Evolutionary conservation across 2,329 filamentous ascomycete species (phyloP).

Genomic region (Hypoxylon sp.): DNA sequence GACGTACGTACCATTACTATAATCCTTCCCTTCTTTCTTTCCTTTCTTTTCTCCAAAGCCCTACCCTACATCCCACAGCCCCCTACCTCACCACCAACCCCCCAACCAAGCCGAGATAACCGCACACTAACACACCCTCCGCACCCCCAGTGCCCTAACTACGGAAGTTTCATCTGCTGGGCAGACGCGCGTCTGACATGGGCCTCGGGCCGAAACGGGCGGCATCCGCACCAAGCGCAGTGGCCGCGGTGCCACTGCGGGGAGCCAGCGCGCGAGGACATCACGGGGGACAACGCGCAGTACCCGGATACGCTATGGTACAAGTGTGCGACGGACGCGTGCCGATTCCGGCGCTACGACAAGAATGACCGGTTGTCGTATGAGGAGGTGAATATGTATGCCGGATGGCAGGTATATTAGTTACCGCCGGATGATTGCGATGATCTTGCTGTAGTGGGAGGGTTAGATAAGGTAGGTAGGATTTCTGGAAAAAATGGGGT

Average conservation of each 20-base stretch:
- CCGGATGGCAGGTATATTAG: slow-evolving; percentile 17
- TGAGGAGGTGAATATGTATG: slow-evolving; percentile 28
- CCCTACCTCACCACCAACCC: too few species aligned
- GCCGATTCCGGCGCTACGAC: slow-evolving; percentile 10
- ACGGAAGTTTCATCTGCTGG: slow-evolving; percentile 35
- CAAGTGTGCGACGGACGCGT: slow-evolving; percentile 39
- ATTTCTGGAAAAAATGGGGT: too few species aligned
- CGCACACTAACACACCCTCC: not conserved
- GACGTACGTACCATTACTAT: slow-evolving; percentile 10
- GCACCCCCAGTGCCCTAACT: not conserved
- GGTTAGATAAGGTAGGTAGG: too few species aligned
- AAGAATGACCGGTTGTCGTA: slow-evolving; percentile 21
- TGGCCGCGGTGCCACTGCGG: slow-evolving; percentile 36
- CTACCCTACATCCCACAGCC: not conserved
- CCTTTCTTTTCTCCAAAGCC: not conserved
- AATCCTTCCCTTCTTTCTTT: not conserved
- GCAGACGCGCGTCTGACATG: slow-evolving; percentile 27
- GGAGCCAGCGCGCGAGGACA: slow-evolving; percentile 28
- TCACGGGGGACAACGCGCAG: not conserved
- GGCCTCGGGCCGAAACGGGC: not conserved
- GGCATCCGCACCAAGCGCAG: not conserved
- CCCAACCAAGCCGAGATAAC: too few species aligned
- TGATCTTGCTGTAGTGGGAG: not conserved
- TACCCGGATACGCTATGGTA: slow-evolving; percentile 24
- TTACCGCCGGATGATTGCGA: not conserved